Percentiles rank a stretch among this genome's conserved stretches.
phyloP scores from a whole-genome alignment of 1,284 basidiomycete genomes.

The Moniliophthora roreri region DNA sequence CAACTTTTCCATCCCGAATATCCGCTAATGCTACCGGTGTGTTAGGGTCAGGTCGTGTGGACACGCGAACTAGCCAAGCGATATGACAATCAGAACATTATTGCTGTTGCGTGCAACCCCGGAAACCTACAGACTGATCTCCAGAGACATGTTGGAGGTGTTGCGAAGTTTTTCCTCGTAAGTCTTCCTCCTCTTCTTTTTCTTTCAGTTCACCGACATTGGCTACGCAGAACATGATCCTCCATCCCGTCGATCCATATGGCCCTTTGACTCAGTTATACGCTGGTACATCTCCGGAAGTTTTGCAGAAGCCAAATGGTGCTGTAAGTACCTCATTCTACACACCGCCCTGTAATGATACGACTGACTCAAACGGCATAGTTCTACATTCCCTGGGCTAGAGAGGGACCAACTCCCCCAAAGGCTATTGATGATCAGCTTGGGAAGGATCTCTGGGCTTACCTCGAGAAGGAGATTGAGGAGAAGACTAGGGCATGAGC shows the following conservation, averaged over 20 bases:
- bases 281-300: not conserved
- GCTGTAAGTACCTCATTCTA: not conserved
- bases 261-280: constrained; percentile 3
- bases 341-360: too few species aligned
- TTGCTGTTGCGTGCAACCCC: not conserved
- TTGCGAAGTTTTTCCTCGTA: too few species aligned
- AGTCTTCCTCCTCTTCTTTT: too few species aligned
- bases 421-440: not conserved
- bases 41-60: not conserved
- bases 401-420: not conserved
- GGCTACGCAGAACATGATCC: not conserved
- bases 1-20: too few species aligned
- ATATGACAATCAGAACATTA: not conserved
- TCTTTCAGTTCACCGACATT: too few species aligned
- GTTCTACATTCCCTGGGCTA: constrained; percentile 1
- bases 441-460: not conserved
- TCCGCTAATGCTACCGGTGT: too few species aligned
- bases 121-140: constrained; percentile 1
- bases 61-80: not conserved
- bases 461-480: not conserved
- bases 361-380: not conserved
- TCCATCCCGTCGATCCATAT: not conserved
- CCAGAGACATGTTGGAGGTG: not conserved
- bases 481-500: too few species aligned
- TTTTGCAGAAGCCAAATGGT: not conserved